Evolutionary conservation across 306 rosid genomes (phyloP).

Genomic region (Trichosanthes truncata): DNA sequence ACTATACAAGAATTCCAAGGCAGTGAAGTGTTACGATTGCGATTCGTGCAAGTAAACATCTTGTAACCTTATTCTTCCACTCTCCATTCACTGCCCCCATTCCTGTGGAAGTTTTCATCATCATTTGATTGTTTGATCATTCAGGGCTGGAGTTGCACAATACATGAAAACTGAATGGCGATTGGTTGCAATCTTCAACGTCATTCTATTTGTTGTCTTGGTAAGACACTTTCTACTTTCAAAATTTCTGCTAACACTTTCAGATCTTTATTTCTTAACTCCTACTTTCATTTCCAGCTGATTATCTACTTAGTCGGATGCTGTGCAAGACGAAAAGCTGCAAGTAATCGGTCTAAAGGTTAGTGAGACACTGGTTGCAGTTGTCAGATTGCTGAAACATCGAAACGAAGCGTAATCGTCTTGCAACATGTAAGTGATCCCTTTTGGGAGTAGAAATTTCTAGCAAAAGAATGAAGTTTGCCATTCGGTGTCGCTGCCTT

Average conservation of each 20-base stretch:
- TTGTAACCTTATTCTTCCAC: neutral
- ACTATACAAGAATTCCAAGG: constrained; percentile 63
- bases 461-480: neutral
- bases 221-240: constrained; percentile 28
- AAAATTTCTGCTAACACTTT: neutral
- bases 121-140: constrained; percentile 13
- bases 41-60: constrained; percentile 84
- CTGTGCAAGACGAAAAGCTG: constrained; percentile 8
- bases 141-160: constrained; percentile 96
- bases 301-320: constrained; percentile 13
- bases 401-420: neutral
- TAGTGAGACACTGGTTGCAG: neutral
- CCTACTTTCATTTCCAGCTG: neutral
- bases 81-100: neutral
- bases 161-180: constrained; percentile 97
- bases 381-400: neutral
- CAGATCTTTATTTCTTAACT: neutral
- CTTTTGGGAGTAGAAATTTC: neutral
- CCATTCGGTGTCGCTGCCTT: neutral
- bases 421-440: neutral
- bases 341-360: constrained; percentile 4
- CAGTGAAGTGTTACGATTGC: constrained; percentile 76
- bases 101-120: constrained; percentile 2
- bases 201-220: constrained; percentile 57
- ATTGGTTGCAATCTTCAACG: constrained; percentile 76